Evolutionary conservation across 768 basidiomycete genomes (phyloP), one percentile per base, ranked within the genome.

Genomic region (Amanita rimosa): DNA sequence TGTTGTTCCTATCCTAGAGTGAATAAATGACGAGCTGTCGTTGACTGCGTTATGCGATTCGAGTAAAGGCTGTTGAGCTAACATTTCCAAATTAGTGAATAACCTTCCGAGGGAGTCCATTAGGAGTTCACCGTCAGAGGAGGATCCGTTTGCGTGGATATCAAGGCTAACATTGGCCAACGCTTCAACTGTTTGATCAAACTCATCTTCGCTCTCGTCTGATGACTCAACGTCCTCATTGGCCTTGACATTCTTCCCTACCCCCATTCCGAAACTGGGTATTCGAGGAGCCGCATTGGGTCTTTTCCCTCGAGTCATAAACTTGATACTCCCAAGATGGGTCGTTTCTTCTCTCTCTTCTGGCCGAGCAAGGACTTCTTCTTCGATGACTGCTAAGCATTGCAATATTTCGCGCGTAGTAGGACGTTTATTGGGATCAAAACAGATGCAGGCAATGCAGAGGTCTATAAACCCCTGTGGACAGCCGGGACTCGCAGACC

Each of bases 271-370:
- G 59, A 93, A 93, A 65, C 87, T 92, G 0, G 89, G 89, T 52
- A 93, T 93, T 13, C 90, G 72, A n/a, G 82, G 85, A 0, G 69
- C 78, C 3, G 66, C 64, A 10, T 65, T 64, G 6, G 79, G 75
- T 14, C 83, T 73, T 62, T 77, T 83, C 3, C 72, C 70, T 8
- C 78, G 78, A 0, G 81, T 77, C 70, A 94, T 76, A 52, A 95
- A 84, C 56, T 82, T 85, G 65, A 96, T 70, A 52, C 86, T 91
- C 6, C 92, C 91, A 29, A 94, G 75, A 63, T 93, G 86, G 38
- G 79, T 70, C 11, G 34, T 48, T 52, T 85, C 81, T 27, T 80
- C 79, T 6, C 70, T 72, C 52, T 84, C 82, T 7, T 69, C 71
- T 1, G 81, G 74, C 5, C 84, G 73, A 9, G 75, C 63, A 6